Base-by-base conservation (phyloP, 2,329 filamentous ascomycete genomes). In the Hypoxylon sp. region DNA sequence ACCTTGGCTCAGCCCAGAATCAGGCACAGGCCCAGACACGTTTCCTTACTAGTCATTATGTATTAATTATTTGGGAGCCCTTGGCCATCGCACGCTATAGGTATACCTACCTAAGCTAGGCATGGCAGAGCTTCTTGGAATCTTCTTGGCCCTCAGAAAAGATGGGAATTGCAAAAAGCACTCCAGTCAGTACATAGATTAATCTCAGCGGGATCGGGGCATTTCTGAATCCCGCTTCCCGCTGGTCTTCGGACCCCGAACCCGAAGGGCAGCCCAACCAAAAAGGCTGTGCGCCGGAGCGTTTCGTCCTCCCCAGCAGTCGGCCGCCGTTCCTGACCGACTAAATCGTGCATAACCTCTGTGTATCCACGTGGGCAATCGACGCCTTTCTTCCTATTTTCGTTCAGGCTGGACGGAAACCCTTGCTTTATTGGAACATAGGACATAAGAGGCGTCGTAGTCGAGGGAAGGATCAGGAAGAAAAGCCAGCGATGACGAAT, bases 241-340 rank as follows among this genome's bases (percentile, higher is more conserved):
- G 50, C 30, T 49, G 4, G 40, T 9, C 16, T 32, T 68, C 65
- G 65, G 65, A 65, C 58, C 54, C 64, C 58, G 65, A 62, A 59
- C n/a, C 54, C 58, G 44, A n/a, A 40, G 26, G 55, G 36, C 26
- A 44, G 28, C 32, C n/a, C 26, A 44, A 22, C 32, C n/a, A 46
- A 22, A 24, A 49, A 49, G 45, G 14, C 16, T 33, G 18, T 20
- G 18, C 8, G 18, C 57, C 65, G 61, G 65, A 68, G 61, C 24
- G 57, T 68, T 65, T 68, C 9, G 48, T 64, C 61, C 61, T 42
- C 26, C 26, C 45, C 44, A 33, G 38, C 22, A n/a, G 28, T 61
- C 65, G 61, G 65, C 49, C 49, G 55, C 53, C 56, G 57, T 61
- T 30, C 57, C 57, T 65, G 57, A 58, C 61, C 65, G 65, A 65